Conservation (phyloP, 1,139 yeast species). For the Diutina rugosa region DNA sequence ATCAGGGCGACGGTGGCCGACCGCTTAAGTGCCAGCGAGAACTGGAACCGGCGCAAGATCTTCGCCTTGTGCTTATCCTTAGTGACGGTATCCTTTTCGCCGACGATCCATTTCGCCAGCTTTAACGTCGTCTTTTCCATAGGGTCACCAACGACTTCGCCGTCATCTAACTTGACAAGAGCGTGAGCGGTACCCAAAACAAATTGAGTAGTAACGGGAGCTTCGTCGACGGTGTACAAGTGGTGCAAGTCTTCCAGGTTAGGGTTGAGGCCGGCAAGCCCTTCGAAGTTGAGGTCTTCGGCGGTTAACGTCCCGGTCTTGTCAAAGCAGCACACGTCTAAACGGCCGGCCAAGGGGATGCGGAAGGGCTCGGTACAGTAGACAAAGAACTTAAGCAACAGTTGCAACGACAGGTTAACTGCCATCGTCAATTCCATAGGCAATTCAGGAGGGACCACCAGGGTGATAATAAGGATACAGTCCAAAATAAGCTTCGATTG, state of each 20-base stretch:
- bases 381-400: slow-evolving; percentile 75
- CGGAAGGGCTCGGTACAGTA: slow-evolving; percentile 98
- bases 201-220: slow-evolving; percentile 54
- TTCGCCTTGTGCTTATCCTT: slow-evolving; percentile 25
- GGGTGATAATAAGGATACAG: slow-evolving; percentile 89
- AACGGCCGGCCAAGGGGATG: slow-evolving; percentile 95
- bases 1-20: slow-evolving; percentile 79
- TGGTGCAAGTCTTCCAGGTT: slow-evolving; percentile 35
- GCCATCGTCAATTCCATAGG: slow-evolving; percentile 99
- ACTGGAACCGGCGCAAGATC: slow-evolving; percentile 90
- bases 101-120: slow-evolving; percentile 80
- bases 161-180: slow-evolving; percentile 83
- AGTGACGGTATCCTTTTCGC: slow-evolving; percentile 49
- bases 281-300: slow-evolving; percentile 92
- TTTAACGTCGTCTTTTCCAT: slow-evolving; percentile 95
- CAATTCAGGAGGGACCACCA: slow-evolving; percentile 97
- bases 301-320: slow-evolving; percentile 98
- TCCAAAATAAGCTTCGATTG: slow-evolving; percentile 89
- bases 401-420: slow-evolving; percentile 81
- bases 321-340: slow-evolving; percentile 97
- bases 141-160: slow-evolving; percentile 97
- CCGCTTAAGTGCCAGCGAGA: slow-evolving; percentile 90
- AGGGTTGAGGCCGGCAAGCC: slow-evolving; percentile 69
- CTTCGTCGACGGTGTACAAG: slow-evolving; percentile 33
- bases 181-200: slow-evolving; percentile 96